phyloP scores from a whole-genome alignment of 352 stramenopile genomes.

The Aphanomyces invadans region DNA sequence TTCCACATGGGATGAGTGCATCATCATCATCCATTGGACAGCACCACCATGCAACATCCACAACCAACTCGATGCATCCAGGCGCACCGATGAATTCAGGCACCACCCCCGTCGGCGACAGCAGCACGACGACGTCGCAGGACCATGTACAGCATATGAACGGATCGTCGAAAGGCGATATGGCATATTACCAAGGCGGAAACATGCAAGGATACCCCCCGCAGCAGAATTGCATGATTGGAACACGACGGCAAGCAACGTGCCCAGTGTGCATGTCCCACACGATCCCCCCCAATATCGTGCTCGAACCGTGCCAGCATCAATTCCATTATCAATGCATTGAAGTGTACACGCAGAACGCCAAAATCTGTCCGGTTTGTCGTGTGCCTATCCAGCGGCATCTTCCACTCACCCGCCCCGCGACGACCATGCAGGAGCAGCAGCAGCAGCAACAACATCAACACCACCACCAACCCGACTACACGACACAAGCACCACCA shows the following conservation, averaged over 20 bases:
- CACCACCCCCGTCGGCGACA: not conserved
- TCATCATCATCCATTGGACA: not conserved
- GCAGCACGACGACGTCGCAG: not conserved
- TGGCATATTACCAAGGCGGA: not conserved
- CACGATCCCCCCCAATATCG: slow-evolving; percentile 30
- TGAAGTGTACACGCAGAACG: slow-evolving; percentile 59
- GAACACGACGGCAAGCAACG: not conserved
- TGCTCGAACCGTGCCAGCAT: slow-evolving; percentile 61
- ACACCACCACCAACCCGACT: not conserved
- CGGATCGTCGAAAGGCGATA: not conserved
- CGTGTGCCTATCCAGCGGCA: slow-evolving; percentile 62
- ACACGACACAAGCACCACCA: not conserved
- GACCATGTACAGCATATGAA: not conserved
- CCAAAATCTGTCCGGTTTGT: slow-evolving; percentile 69
- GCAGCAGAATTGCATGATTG: not conserved
- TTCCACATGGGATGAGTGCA: not conserved
- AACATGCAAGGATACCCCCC: not conserved
- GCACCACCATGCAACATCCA: not conserved
- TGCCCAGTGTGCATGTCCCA: slow-evolving; percentile 21
- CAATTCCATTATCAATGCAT: slow-evolving; percentile 74
- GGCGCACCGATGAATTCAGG: not conserved
- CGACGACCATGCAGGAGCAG: not conserved
- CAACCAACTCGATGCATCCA: not conserved
- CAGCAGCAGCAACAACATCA: not conserved
- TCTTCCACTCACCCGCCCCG: slow-evolving; percentile 34